Base-by-base conservation (phyloP, 228 moss, liverwort and hornwort genomes). In the Sphagnum fallax region DNA sequence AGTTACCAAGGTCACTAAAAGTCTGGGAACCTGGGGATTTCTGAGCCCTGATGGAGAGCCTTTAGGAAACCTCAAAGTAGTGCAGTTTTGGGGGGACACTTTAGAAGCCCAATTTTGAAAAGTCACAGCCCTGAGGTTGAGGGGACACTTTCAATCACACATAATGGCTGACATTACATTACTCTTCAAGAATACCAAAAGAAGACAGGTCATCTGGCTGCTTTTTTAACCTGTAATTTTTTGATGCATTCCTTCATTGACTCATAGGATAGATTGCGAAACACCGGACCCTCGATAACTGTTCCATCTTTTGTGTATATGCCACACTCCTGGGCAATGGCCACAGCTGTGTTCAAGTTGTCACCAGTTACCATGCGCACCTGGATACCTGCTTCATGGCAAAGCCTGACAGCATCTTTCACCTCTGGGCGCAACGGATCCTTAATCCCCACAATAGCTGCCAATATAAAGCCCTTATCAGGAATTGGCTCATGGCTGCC, bases 281-380 rank as follows among this genome's bases (percentile, higher is more conserved):
- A 88, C 0, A 80, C 82, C 6, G 69, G 74, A 0, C 88, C 88
- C 16, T 84, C 84, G 47, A 84, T 75, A 0, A 77, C 84, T 4
- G 75, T 72, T 4, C 72, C 79, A 5, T 68, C 79, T 0, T 66
- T 69, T 0, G 62, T 76, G 4, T 84, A n/a, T 52, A 88, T 88
- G 0, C 84, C 84, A 53, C 82, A 88, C 55, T 88, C 88, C 4
- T 71, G 12, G 0, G 88, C 88, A 53, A 88, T 82, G 70, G 88
- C 88, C 16, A 81, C 79, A 0, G 88, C 88, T 10, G 84, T 88
- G 73, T 60, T 75, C 2, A 84, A 53, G 60, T 88, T 88, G 74
- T 88, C 84, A 1, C 88, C 88, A 6, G 88, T 88, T 57, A 88
- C 82, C 88, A 88, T 88, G 16, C 84, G 79, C 69, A 88, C 88